These are phyloP conservation scores for Aspergillus homomorphus DNA, from an alignment of 495 filamentous ascomycete species.

Conservation along the genomic window DNA sequence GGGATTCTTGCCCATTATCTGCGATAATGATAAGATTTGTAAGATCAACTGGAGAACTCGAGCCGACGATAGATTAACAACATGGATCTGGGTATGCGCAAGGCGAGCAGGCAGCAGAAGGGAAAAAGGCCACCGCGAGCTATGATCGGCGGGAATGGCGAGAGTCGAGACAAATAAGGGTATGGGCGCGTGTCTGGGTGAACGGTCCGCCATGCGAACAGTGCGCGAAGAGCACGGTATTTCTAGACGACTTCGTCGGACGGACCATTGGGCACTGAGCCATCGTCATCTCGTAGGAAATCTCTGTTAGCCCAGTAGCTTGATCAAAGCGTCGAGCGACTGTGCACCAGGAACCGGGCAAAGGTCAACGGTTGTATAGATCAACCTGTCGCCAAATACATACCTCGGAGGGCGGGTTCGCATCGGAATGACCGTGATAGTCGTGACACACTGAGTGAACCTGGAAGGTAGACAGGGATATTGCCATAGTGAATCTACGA, in stretches of 20 bases:
- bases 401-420: not conserved
- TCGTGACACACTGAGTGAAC: not conserved
- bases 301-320: not conserved
- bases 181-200: constrained; percentile 10
- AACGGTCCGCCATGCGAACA: constrained; percentile 3
- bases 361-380: not conserved
- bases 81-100: not conserved
- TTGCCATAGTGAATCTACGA: not conserved
- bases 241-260: not conserved
- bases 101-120: not conserved
- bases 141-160: constrained; percentile 11
- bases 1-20: not conserved
- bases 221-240: not conserved
- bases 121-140: constrained; percentile 4
- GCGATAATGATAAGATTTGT: constrained; percentile 1
- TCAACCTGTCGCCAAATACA: not conserved
- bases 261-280: not conserved
- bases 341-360: not conserved
- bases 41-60: not conserved
- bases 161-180: constrained; percentile 9
- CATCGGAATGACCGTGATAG: not conserved
- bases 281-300: not conserved
- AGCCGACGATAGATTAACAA: not conserved
- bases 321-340: not conserved
- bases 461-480: not conserved